Evolutionary conservation across 352 stramenopile species (phyloP).

Genomic region (Phytopythium oedochilum): DNA sequence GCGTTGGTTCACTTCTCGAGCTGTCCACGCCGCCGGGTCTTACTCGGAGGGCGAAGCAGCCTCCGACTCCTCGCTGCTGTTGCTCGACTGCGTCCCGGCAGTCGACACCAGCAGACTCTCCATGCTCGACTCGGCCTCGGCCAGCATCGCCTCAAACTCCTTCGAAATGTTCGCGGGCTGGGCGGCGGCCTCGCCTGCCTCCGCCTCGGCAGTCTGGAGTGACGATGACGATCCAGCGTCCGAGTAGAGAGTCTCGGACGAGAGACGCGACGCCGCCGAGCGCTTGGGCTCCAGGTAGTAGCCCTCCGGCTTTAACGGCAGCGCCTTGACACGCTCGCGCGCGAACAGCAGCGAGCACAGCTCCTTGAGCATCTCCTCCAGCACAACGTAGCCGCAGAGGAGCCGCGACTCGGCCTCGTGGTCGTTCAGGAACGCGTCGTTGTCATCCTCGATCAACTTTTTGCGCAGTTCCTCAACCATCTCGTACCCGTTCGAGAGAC

Average conservation of each 20-base stretch:
- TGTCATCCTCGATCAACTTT: constrained; percentile 65
- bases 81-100: not conserved
- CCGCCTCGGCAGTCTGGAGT: constrained; percentile 1
- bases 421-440: constrained; percentile 51
- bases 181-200: constrained; percentile 7
- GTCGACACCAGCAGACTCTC: constrained; percentile 33
- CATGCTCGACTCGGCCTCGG: constrained; percentile 71
- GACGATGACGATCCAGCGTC: constrained; percentile 27
- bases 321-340: constrained; percentile 58
- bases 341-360: constrained; percentile 79
- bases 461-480: constrained; percentile 49
- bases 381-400: constrained; percentile 68
- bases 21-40: constrained; percentile 13
- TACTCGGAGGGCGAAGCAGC: not conserved
- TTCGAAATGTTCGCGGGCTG: constrained; percentile 43
- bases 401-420: constrained; percentile 62
- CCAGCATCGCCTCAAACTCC: constrained; percentile 66
- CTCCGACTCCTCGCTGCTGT: not conserved
- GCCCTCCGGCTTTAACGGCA: constrained; percentile 77
- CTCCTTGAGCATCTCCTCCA: constrained; percentile 86
- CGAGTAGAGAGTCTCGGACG: constrained; percentile 38
- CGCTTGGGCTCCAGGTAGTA: constrained; percentile 80
- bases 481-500: constrained; percentile 43
- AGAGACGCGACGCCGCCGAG: constrained; percentile 17
- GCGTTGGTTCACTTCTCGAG: not conserved